Percentiles rank a stretch among this genome's conserved stretches.
These are phyloP conservation scores for Diophrys appendiculata DNA, from an alignment of 73 alveolate species.

Conservation along the genomic window DNA sequence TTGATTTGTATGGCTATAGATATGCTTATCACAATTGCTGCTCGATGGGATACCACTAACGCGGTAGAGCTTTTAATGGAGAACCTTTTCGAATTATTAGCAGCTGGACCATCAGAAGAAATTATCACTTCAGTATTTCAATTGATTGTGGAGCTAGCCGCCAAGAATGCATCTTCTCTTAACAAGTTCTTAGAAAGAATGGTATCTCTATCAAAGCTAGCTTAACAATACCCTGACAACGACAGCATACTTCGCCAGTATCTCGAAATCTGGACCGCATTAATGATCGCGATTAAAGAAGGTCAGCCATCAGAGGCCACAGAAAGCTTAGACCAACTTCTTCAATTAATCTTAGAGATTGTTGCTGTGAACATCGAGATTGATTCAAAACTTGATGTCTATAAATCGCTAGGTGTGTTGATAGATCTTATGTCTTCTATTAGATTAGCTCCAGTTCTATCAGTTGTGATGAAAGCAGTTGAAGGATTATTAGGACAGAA, in stretches of 20 bases:
- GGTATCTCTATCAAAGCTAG: not conserved
- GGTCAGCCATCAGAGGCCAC: not conserved
- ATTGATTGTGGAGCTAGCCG: not conserved
- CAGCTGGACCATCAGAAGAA: not conserved
- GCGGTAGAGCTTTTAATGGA: not conserved
- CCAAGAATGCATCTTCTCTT: not conserved
- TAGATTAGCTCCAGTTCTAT: not conserved
- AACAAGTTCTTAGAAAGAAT: not conserved
- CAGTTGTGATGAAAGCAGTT: not conserved
- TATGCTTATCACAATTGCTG: not conserved
- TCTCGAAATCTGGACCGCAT: not conserved
- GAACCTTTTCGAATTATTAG: no score
- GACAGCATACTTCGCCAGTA: not conserved
- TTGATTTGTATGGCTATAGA: not conserved
- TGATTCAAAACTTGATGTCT: not conserved
- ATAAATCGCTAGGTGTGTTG: not conserved
- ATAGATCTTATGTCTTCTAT: not conserved
- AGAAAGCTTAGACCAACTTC: not conserved
- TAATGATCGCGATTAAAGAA: not conserved
- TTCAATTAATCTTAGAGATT: not conserved
- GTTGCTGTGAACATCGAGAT: not conserved
- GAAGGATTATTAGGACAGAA: not conserved
- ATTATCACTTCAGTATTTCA: not conserved
- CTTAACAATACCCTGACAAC: not conserved
- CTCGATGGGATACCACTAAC: not conserved